These are phyloP conservation scores for Lactifluus pinguis DNA, from an alignment of 768 basidiomycete genomes.

Conservation along the genomic window DNA sequence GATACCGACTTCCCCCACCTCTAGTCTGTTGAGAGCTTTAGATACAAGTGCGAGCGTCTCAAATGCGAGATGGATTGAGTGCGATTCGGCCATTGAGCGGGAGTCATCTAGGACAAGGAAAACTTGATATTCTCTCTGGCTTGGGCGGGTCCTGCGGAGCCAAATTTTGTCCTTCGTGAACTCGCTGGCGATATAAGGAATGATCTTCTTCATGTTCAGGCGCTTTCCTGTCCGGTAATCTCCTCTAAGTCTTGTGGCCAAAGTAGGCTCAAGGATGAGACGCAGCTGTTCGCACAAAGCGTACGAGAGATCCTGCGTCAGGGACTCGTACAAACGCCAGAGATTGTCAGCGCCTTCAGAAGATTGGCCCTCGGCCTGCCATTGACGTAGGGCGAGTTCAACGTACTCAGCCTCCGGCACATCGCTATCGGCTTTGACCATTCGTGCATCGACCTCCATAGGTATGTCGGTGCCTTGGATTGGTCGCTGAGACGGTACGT, in stretches of 20 bases:
- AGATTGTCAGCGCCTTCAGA: conserved; percentile 53
- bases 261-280: conserved; percentile 90
- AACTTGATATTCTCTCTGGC: conserved; percentile 91
- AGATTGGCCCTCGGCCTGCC: conserved; percentile 54
- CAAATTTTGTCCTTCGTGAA: conserved; percentile 99
- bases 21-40: conserved; percentile 82
- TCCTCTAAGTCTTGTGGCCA: conserved; percentile 88
- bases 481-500: conserved; percentile 18
- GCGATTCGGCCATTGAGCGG: conserved; percentile 90
- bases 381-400: conserved; percentile 48
- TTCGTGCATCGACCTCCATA: background rate
- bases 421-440: conserved; percentile 23
- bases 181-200: conserved; percentile 95
- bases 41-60: conserved; percentile 89
- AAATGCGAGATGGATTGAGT: conserved; percentile 87
- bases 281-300: conserved; percentile 93
- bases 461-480: conserved; percentile 20
- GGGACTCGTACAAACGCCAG: conserved; percentile 87
- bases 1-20: conserved; percentile 90
- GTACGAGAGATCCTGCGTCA: conserved; percentile 87
- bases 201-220: conserved; percentile 98
- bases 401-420: conserved; percentile 26
- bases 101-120: conserved; percentile 94
- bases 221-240: conserved; percentile 98
- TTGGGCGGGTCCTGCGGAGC: conserved; percentile 89